Evolutionary conservation across 176 grass and related monocot genomes (phyloP), one percentile per base, ranked within the genome.

Genomic region (Metroxylon sagu): DNA sequence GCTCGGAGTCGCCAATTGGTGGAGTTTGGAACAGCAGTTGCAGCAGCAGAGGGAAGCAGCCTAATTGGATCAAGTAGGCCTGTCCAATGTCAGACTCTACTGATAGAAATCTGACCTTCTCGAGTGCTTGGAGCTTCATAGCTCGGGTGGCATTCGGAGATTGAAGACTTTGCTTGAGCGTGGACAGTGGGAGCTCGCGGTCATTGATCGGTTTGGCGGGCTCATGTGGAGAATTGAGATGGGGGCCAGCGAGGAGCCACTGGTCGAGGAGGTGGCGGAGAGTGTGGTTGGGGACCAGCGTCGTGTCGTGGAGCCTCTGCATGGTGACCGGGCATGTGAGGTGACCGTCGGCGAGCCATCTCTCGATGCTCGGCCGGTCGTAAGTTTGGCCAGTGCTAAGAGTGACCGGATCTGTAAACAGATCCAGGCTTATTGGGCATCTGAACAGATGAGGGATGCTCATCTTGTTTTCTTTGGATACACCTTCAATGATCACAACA

Each of bases 311-410:
- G 57, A 97, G 76, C 26, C 61, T 61, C 71, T 91, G 92, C 92
- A 97, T 97, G 80, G 87, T 97, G 70, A 97, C 92, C 16, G 92
- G 92, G 74, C 87, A 97, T 10, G 87, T 88, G 54, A 82, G 81
- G 78, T 97, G 71, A 35, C 92, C 92, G 26, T 74, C 87, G 71
- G 81, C 80, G n/a, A 97, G 78, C 92, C 92, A 97, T 17, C 80
- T 74, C 71, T 85, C 72, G 73, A 91, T 97, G 75, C 83, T 82
- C 16, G 67, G 79, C 4, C 92, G 87, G 75, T 91, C 87, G 53
- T 91, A 97, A 54, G 93, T 91, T 76, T 88, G 87, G 58, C 93
- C 87, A 61, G 93, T 97, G 77, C 78, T 80, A 27, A 91, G 74
- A 65, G 84, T 97, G 54, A 97, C 87, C 8, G 93, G 87, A 35